A percentile compares a stretch with the other conserved stretches of the same genome.
phyloP scores from a whole-genome alignment of 306 rosid species.

The Medicago lupulina region DNA sequence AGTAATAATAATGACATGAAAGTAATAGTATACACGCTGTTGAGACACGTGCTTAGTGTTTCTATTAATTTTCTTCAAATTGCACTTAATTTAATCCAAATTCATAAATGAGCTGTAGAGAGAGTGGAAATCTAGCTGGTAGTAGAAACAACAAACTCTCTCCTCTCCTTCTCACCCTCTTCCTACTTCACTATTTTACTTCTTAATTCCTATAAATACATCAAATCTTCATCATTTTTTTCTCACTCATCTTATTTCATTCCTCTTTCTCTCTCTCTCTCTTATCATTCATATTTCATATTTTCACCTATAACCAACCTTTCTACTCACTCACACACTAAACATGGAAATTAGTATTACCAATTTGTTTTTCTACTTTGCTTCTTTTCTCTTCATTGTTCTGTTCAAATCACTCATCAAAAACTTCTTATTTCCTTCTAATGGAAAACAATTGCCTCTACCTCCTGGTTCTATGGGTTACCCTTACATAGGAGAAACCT shows the following conservation, averaged over 20 bases:
- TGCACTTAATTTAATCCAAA: slow-evolving; percentile 11
- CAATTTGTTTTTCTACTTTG: slow-evolving; percentile 24
- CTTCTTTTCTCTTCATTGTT: slow-evolving; percentile 43
- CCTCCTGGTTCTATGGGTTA: slow-evolving; percentile 94
- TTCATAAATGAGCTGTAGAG: slow-evolving; percentile 56
- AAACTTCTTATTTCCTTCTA: slow-evolving; percentile 44
- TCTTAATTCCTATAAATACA: slow-evolving; percentile 48
- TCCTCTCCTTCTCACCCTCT: slow-evolving; percentile 19
- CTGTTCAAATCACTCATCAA: slow-evolving; percentile 46
- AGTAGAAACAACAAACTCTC: slow-evolving; percentile 18
- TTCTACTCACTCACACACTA: not conserved
- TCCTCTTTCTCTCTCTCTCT: not conserved
- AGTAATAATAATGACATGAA: not conserved
- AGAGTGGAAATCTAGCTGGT: slow-evolving; percentile 62
- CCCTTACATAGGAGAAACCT: slow-evolving; percentile 95
- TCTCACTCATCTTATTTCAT: slow-evolving; percentile 20
- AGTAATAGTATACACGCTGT: not conserved
- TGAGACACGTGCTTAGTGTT: slow-evolving; percentile 13
- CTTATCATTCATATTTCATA: not conserved
- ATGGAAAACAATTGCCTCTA: slow-evolving; percentile 54
- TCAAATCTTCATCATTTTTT: slow-evolving; percentile 9
- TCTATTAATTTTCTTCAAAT: not conserved
- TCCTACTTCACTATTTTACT: not conserved
- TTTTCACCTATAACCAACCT: not conserved
- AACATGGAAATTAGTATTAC: slow-evolving; percentile 54